Conservation (phyloP, 208 protist species). For the Leishmania tarentolae region DNA sequence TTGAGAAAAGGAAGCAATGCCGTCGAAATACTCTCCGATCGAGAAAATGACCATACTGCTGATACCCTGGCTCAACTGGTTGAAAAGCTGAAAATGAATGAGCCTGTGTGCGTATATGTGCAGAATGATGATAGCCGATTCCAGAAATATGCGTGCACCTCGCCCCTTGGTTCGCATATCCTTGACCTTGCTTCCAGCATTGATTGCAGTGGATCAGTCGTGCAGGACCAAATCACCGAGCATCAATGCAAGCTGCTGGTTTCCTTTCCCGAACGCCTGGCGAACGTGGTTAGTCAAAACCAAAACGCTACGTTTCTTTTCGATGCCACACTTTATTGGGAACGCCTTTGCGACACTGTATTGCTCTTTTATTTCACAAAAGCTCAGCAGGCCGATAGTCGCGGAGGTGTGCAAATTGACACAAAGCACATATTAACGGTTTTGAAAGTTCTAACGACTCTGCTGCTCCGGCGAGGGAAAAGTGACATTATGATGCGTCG, state of each 20-base stretch:
- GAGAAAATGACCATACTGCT: not conserved
- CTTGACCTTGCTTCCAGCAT: slow-evolving; percentile 9
- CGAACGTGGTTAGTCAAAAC: slow-evolving; percentile 12
- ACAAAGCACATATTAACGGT: not conserved
- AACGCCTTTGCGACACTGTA: slow-evolving; percentile 30
- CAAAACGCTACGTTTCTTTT: slow-evolving; percentile 12
- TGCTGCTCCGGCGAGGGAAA: slow-evolving; percentile 21
- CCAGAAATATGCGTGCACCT: slow-evolving; percentile 12
- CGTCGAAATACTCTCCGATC: not conserved
- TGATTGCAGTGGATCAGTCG: not conserved
- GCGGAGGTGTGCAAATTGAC: not conserved
- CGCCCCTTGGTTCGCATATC: slow-evolving; percentile 14
- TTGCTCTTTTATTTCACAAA: slow-evolving; percentile 26
- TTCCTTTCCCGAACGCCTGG: slow-evolving; percentile 39
- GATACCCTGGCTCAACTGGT: slow-evolving; percentile 7
- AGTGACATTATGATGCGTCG: slow-evolving; percentile 3
- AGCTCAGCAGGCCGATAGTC: not conserved
- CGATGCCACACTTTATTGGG: slow-evolving; percentile 24
- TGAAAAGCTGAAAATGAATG: slow-evolving; percentile 14
- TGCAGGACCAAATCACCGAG: slow-evolving; percentile 12
- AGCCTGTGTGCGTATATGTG: slow-evolving; percentile 10
- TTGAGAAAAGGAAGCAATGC: not conserved
- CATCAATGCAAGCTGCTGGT: slow-evolving; percentile 22
- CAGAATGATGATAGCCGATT: not conserved
- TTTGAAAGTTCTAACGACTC: not conserved